phyloP scores from a whole-genome alignment of 441 rosid genomes.

The Croton setiger region DNA sequence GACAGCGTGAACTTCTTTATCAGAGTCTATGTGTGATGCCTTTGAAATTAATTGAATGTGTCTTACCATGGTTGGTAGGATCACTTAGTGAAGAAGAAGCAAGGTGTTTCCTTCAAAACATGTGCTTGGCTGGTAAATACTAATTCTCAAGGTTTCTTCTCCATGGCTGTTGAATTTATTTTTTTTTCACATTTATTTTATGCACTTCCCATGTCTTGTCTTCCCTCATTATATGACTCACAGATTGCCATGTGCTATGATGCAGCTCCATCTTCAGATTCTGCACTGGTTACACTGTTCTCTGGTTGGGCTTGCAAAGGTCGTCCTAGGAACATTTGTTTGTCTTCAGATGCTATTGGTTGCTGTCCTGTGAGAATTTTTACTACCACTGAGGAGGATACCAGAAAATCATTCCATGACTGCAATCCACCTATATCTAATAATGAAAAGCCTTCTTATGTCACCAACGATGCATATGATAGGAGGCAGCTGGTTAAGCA shows the following conservation, averaged over 20 bases:
- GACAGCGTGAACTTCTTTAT: conserved; percentile 73
- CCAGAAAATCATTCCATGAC: conserved; percentile 23
- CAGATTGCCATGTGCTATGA: conserved; percentile 18
- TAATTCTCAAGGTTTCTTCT: conserved; percentile 15
- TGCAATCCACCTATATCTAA: conserved; percentile 24
- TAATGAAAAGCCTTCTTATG: conserved; percentile 25
- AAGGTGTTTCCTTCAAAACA: conserved; percentile 55
- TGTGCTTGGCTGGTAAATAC: conserved; percentile 59
- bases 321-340: conserved; percentile 38
- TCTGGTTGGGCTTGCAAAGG: conserved; percentile 86
- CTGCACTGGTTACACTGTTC: conserved; percentile 66
- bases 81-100: conserved; percentile 57
- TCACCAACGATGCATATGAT: conserved; percentile 28
- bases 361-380: conserved; percentile 45
- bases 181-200: background rate
- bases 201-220: conserved; percentile 17
- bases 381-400: conserved; percentile 25
- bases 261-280: conserved; percentile 69
- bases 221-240: conserved; percentile 19
- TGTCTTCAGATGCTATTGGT: conserved; percentile 44
- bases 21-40: conserved; percentile 81
- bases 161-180: conserved; percentile 1
- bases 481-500: conserved; percentile 33
- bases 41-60: conserved; percentile 64
- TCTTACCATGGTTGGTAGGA: conserved; percentile 73